Percentiles rank a stretch among this genome's conserved stretches.
Evolutionary conservation across 495 filamentous ascomycete genomes (phyloP).

Genomic region (Talaromyces thailandensis): DNA sequence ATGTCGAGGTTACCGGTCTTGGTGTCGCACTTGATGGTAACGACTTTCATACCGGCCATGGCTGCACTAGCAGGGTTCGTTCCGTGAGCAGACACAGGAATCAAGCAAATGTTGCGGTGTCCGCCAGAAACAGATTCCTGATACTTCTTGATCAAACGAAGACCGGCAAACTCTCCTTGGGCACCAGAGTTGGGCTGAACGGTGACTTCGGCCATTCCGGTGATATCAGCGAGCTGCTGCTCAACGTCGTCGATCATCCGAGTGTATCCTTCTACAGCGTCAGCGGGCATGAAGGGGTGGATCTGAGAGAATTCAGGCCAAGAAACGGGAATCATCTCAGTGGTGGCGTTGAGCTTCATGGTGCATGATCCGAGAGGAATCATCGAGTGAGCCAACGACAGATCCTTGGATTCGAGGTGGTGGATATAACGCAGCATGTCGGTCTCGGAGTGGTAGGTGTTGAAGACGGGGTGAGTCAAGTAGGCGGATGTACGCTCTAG

Average conservation of each 20-base stretch:
- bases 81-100: slow-evolving; percentile 93
- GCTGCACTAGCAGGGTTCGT: slow-evolving; percentile 95
- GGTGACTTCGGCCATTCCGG: slow-evolving; percentile 82
- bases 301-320: slow-evolving; percentile 79
- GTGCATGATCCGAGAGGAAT: slow-evolving; percentile 98
- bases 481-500: slow-evolving; percentile 68
- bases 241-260: slow-evolving; percentile 64
- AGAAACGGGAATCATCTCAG: slow-evolving; percentile 86
- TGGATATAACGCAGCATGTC: slow-evolving; percentile 92
- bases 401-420: slow-evolving; percentile 89
- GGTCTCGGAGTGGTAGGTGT: slow-evolving; percentile 93
- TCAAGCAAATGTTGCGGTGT: slow-evolving; percentile 88
- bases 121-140: slow-evolving; percentile 54
- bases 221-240: slow-evolving; percentile 72
- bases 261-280: slow-evolving; percentile 59
- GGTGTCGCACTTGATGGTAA: slow-evolving; percentile 84
- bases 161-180: slow-evolving; percentile 91
- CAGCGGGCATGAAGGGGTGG: slow-evolving; percentile 68
- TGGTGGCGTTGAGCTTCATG: slow-evolving; percentile 97
- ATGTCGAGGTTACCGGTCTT: slow-evolving; percentile 89
- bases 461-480: slow-evolving; percentile 92
- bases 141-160: slow-evolving; percentile 87
- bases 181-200: slow-evolving; percentile 96
- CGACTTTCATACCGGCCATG: slow-evolving; percentile 96
- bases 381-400: slow-evolving; percentile 96